Percentiles rank a stretch among this genome's conserved stretches.
phyloP scores from a whole-genome alignment of 805 yeast genomes.

The Yarrowia yakushimensis region DNA sequence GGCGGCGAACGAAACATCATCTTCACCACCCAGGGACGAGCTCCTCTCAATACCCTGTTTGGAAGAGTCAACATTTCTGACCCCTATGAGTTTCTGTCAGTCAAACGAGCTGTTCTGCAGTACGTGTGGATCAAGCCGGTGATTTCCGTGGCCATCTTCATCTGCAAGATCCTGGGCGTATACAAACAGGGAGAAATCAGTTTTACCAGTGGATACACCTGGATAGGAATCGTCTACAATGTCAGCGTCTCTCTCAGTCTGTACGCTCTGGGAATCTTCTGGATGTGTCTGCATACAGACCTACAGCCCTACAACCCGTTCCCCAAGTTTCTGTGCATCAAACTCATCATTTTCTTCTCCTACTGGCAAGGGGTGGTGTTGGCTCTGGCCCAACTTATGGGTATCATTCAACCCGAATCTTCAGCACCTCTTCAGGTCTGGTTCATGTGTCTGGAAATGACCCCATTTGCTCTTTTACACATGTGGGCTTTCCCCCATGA shows the following conservation, averaged over 20 bases:
- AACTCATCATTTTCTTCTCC: conserved; percentile 92
- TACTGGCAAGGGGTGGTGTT: conserved; percentile 86
- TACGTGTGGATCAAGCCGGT: conserved; percentile 94
- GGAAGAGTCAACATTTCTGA: conserved; percentile 76
- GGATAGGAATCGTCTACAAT: conserved; percentile 72
- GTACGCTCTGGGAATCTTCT: conserved; percentile 81
- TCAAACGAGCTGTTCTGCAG: conserved; percentile 85
- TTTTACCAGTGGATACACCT: conserved; percentile 50
- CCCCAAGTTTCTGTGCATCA: conserved; percentile 90
- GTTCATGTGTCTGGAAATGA: conserved; percentile 74
- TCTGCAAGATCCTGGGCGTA: conserved; percentile 46
- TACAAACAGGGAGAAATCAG: conserved; percentile 53
- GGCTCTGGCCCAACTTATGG: conserved; percentile 43
- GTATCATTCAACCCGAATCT: conserved; percentile 27
- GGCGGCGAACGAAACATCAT: conserved; percentile 92
- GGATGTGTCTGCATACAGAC: conserved; percentile 84
- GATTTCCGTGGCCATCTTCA: conserved; percentile 54
- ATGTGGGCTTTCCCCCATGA: conserved; percentile 76
- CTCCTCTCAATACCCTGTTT: conserved; percentile 63
- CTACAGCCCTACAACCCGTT: conserved; percentile 78
- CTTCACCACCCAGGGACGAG: conserved; percentile 62
- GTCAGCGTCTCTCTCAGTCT: conserved; percentile 75
- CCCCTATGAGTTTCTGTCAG: conserved; percentile 68
- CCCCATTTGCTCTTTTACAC: conserved; percentile 85
- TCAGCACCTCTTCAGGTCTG: conserved; percentile 63